A percentile compares a stretch with the other conserved stretches of the same genome.
phyloP scores from a whole-genome alignment of 2,329 filamentous ascomycete species.

The Fusarium nisikadoi region DNA sequence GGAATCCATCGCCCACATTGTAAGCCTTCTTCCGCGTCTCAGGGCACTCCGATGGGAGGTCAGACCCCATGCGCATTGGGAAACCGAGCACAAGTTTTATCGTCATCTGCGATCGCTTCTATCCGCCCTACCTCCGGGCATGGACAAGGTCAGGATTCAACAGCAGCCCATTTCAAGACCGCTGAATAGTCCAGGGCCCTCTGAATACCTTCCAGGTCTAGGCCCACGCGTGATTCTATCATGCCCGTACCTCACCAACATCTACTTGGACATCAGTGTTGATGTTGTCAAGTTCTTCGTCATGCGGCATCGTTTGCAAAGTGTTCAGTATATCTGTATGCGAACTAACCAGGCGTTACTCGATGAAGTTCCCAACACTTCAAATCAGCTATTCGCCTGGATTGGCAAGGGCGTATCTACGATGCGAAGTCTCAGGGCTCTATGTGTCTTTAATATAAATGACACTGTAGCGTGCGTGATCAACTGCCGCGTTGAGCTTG shows the following conservation, averaged over 20 bases:
- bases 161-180: neutral
- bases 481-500: neutral
- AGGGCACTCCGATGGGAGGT: neutral
- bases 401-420: neutral
- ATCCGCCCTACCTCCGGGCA: neutral
- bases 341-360: neutral
- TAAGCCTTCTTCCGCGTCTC: neutral
- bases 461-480: neutral
- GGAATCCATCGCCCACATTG: neutral
- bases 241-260: neutral
- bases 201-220: neutral
- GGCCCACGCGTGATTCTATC: neutral
- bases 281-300: neutral
- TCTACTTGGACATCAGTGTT: neutral
- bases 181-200: rapidly evolving
- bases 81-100: neutral
- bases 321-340: neutral
- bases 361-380: neutral
- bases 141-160: neutral
- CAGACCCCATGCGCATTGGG: neutral
- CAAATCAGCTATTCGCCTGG: neutral
- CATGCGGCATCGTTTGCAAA: neutral
- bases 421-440: neutral
- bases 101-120: neutral
- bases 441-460: neutral